Evolutionary conservation across 306 rosid genomes (phyloP).

Genomic region (Lathyrus aphaca): DNA sequence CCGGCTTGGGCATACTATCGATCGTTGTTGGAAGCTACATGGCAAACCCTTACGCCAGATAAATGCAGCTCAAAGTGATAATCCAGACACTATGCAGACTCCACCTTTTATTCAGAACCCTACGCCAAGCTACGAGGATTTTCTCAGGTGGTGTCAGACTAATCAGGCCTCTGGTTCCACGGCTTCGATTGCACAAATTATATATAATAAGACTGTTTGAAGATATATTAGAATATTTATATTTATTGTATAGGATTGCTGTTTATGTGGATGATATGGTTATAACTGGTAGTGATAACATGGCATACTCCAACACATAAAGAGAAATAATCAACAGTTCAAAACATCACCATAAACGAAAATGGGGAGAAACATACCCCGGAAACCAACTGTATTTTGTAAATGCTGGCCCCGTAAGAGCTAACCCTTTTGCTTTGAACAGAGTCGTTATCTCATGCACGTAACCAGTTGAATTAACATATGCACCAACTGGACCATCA

Average conservation of each 20-base stretch:
- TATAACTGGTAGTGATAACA: not conserved
- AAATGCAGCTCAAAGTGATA: too few relatives aligned
- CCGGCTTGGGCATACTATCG: too few relatives aligned
- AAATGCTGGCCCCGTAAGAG: constrained; percentile 61
- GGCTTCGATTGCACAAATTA: too few relatives aligned
- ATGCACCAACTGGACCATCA: constrained; percentile 96
- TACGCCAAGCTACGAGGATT: too few relatives aligned
- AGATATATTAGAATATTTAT: not conserved
- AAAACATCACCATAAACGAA: constrained; percentile 33
- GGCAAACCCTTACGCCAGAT: too few relatives aligned
- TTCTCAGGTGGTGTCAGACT: too few relatives aligned
- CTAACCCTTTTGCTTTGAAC: constrained; percentile 71
- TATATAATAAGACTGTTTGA: not conserved
- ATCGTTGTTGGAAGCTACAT: too few relatives aligned
- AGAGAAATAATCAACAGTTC: constrained; percentile 29
- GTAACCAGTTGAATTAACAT: constrained; percentile 69
- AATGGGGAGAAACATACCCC: constrained; percentile 64
- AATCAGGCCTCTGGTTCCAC: too few relatives aligned
- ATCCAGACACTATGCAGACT: too few relatives aligned
- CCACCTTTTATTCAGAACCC: too few relatives aligned
- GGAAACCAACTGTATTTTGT: constrained; percentile 96
- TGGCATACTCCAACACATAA: constrained; percentile 4
- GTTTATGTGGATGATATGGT: not conserved
- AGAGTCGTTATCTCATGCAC: constrained; percentile 91
- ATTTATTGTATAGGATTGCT: not conserved